A percentile compares a stretch with the other conserved stretches of the same genome.
Evolutionary conservation across 805 yeast species (phyloP).

Genomic region (Metschnikowia noctiluminum): DNA sequence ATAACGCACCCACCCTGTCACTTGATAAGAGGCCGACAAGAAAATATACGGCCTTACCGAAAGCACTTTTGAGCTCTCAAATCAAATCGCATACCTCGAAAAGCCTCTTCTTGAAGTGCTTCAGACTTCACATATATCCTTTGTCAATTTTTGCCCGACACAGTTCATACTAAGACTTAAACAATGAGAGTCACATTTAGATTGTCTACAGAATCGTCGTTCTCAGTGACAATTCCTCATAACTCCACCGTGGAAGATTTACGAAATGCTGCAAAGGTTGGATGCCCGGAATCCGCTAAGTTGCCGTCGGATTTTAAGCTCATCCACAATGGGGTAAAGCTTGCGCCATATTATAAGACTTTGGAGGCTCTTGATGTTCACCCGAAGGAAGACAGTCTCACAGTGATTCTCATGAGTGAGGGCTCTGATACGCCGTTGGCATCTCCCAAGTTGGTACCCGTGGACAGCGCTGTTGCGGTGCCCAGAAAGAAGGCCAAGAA

Average conservation of each 20-base stretch:
- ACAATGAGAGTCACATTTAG: conserved; percentile 50
- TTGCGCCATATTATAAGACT: conserved; percentile 26
- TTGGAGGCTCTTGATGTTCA: conserved; percentile 21
- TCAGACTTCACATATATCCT: no score
- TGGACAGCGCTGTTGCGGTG: conserved; percentile 11
- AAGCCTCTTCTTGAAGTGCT: no score
- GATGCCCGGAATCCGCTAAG: conserved; percentile 28
- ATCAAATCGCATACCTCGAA: background rate
- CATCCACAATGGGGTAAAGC: conserved; percentile 37
- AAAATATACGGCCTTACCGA: background rate
- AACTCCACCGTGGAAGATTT: conserved; percentile 52
- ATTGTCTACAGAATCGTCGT: conserved; percentile 42
- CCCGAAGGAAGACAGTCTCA: conserved; percentile 15
- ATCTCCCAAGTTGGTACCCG: conserved; percentile 20
- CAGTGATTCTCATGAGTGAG: conserved; percentile 27
- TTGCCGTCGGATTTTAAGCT: conserved; percentile 39
- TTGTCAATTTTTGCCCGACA: no score
- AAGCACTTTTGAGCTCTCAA: background rate
- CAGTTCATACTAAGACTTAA: background rate
- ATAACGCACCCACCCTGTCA: background rate
- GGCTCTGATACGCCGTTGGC: conserved; percentile 24
- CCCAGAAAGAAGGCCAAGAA: conserved; percentile 36
- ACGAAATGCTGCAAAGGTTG: conserved; percentile 42
- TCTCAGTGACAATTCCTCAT: conserved; percentile 48
- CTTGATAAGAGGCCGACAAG: background rate